Percentiles rank a stretch among this genome's conserved stretches.
phyloP scores from a whole-genome alignment of 2,329 filamentous ascomycete genomes.

The Sporothrix pseudoabietina region DNA sequence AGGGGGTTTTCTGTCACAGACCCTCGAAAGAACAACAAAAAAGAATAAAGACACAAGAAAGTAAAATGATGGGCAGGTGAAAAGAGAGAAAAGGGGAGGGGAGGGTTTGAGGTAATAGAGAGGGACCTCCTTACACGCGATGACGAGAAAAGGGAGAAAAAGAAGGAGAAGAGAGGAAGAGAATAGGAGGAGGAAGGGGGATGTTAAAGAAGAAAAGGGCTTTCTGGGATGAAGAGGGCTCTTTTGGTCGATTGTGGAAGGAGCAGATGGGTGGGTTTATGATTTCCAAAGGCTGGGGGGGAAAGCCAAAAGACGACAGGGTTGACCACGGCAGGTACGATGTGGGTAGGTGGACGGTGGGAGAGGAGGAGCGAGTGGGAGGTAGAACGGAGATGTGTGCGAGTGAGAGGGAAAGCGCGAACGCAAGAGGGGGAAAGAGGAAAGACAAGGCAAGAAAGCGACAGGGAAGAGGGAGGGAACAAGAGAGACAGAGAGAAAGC shows the following conservation, averaged over 20 bases:
- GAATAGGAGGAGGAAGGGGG: conserved; percentile 45
- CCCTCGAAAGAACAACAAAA: conserved; percentile 28
- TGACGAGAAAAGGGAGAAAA: conserved; percentile 23
- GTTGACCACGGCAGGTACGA: conserved; percentile 26
- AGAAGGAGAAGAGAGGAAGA: conserved; percentile 41
- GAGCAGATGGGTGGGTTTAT: conserved; percentile 35
- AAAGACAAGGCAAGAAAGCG: conserved; percentile 39
- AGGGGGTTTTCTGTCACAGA: conserved; percentile 41
- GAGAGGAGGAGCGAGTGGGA: not conserved
- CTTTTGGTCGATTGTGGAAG: conserved; percentile 23
- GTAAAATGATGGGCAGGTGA: conserved; percentile 19
- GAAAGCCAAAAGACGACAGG: conserved; percentile 20
- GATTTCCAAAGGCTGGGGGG: conserved; percentile 30
- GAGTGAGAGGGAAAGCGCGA: conserved; percentile 12
- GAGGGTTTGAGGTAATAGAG: conserved; percentile 23
- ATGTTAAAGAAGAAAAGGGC: conserved; percentile 23
- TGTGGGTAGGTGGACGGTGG: conserved; percentile 2
- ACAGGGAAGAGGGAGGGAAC: conserved; percentile 24
- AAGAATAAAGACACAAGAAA: conserved; percentile 24
- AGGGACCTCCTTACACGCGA: conserved; percentile 30
- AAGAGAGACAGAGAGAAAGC: conserved; percentile 25
- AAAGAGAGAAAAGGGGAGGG: conserved; percentile 30
- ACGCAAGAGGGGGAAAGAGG: conserved; percentile 40
- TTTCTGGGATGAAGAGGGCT: conserved; percentile 23
- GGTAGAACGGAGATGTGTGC: not conserved